These are phyloP conservation scores for Eutrema salsugineum DNA, from an alignment of 441 rosid species.

Conservation along the genomic window DNA sequence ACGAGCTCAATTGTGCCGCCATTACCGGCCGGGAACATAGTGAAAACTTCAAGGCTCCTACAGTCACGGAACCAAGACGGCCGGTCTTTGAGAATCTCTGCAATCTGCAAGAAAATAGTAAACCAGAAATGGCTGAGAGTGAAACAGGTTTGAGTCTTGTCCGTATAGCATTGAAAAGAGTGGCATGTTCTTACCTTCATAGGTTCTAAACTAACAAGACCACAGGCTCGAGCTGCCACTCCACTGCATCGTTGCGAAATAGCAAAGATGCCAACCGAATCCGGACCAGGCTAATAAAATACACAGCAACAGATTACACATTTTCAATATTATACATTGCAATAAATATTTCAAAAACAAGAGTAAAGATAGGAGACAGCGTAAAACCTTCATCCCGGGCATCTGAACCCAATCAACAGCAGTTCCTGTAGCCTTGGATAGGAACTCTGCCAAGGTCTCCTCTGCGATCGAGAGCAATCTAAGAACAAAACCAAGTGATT, in stretches of 20 bases:
- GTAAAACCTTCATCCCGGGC: conserved; percentile 99
- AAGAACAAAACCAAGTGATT: background rate
- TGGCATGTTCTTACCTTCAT: conserved; percentile 49
- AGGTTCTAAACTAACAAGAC: conserved; percentile 99
- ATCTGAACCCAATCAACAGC: conserved; percentile 99
- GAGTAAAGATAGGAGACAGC: background rate
- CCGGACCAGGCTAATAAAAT: conserved; percentile 99
- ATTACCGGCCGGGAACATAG: conserved; percentile 91
- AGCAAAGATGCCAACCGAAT: conserved; percentile 99
- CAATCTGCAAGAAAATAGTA: conserved; percentile 50
- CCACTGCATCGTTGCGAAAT: conserved; percentile 98
- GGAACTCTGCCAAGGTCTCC: conserved; percentile 99
- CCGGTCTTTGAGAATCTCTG: conserved; percentile 98
- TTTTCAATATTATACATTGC: background rate
- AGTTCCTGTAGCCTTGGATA: conserved; percentile 99
- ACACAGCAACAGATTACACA: background rate
- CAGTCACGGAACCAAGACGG: conserved; percentile 98
- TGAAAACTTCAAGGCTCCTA: conserved; percentile 96
- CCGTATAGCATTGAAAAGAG: background rate
- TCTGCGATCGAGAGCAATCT: conserved; percentile 98
- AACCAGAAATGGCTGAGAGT: background rate
- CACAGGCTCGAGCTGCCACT: conserved; percentile 99
- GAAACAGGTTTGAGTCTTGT: background rate
- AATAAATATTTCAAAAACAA: background rate
- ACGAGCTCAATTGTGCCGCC: conserved; percentile 96